Base-by-base conservation (phyloP, 345 rosid genomes). In the Hirschfeldia incana region DNA sequence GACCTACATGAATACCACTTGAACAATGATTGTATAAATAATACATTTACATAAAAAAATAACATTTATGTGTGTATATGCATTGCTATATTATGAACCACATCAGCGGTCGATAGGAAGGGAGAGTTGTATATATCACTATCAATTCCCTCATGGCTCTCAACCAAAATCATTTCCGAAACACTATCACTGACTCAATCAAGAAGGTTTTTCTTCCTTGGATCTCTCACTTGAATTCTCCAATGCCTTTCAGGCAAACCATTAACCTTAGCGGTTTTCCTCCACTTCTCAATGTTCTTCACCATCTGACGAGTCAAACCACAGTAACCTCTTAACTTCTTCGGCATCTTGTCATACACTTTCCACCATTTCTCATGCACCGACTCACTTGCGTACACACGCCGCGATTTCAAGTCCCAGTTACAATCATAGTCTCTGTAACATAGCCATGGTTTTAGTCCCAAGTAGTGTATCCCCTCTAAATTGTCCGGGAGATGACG, bases 381-480 rank as follows among this genome's bases (percentile, higher is more conserved):
- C 0, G 81, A 70, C 6, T 95, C 97, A 34, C 94, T 92, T 0
- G 99, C 98, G 73, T 75, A 95, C 8, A 26, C 65, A 0, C 80
- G 86, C 1, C 79, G 67, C 9, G 73, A 69, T 76, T 42, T 69
- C 70, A 30, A 75, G 65, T 95, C 97, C 98, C 99, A 92, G 8
- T 95, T 95, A 34, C 99, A 95, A 33, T 92, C 99, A 28, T 92
- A 95, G 58, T 95, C 99, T 67, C 82, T 83, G 55, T 92, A 95
- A 78, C 99, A 95, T 83, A 76, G 65, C 99, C 99, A 95, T 32
- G 99, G 99, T 87, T 95, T 95, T 76, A 82, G 37, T 27, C 98
- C 99, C 70, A 95, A 58, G 69, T 83, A 92, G 79, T 92, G 99
- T 10, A 95, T 66, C 0, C 89, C 83, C 39, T 81, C 87, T 60